Evolutionary conservation across 257 asterid genomes (phyloP).

Genomic region (Craterostigma plantagineum): DNA sequence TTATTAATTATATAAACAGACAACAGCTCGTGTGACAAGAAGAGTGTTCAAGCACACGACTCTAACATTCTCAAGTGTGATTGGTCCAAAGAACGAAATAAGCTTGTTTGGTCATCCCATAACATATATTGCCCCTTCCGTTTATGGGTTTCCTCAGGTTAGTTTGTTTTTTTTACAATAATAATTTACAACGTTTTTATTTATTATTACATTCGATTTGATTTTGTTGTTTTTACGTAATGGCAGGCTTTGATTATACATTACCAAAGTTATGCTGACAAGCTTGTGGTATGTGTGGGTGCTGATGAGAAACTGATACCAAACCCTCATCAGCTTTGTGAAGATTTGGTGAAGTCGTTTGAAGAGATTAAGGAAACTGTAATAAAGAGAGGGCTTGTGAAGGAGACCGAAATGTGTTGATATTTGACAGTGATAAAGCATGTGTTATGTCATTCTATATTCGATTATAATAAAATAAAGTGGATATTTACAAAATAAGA

Average conservation of each 20-base stretch:
- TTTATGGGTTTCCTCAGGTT: slow-evolving; percentile 13
- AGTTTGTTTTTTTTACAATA: neutral
- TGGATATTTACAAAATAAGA: no score
- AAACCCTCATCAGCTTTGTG: slow-evolving; percentile 26
- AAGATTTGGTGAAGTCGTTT: slow-evolving; percentile 21
- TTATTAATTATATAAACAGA: neutral
- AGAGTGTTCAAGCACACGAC: slow-evolving; percentile 9
- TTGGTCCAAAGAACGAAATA: slow-evolving; percentile 19
- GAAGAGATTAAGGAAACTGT: slow-evolving; percentile 13
- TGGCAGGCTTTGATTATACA: slow-evolving; percentile 17
- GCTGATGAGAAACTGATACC: slow-evolving; percentile 25
- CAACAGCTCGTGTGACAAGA: slow-evolving; percentile 2
- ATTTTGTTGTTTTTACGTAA: neutral
- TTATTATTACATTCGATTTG: neutral
- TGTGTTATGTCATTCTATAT: no score
- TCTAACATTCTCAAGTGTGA: slow-evolving; percentile 5
- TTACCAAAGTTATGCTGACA: slow-evolving; percentile 21
- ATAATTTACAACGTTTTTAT: no score
- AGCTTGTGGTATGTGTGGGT: slow-evolving; percentile 20
- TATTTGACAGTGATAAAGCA: no score
- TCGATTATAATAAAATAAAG: no score
- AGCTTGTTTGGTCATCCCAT: slow-evolving; percentile 14
- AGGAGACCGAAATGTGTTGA: no score
- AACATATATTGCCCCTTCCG: slow-evolving; percentile 15
- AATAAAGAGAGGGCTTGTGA: neutral